Evolutionary conservation across 345 rosid genomes (phyloP).

Genomic region (Bretschneidera sinensis): DNA sequence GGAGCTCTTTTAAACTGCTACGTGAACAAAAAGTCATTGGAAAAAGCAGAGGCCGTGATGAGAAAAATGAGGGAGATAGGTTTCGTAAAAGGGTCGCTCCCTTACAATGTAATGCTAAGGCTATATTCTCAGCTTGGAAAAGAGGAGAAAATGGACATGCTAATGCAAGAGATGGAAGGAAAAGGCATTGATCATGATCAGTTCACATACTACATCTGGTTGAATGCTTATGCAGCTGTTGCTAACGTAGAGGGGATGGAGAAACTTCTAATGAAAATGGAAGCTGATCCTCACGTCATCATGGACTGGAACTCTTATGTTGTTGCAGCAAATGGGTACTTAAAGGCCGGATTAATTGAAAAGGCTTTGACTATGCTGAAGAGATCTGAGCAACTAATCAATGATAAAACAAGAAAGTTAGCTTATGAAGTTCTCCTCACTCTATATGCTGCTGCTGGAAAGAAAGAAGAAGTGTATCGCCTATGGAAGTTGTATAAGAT

Average conservation of each 20-base stretch:
- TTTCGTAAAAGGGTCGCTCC: conserved; percentile 19
- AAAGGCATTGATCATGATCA: conserved; percentile 28
- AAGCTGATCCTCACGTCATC: conserved; percentile 27
- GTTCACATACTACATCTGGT: conserved; percentile 35
- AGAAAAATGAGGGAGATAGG: conserved; percentile 33
- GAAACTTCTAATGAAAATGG: conserved; percentile 41
- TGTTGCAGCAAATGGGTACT: conserved; percentile 39
- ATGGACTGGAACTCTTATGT: conserved; percentile 47
- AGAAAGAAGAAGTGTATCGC: conserved; percentile 44
- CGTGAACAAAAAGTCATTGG: conserved; percentile 27
- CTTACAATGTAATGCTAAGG: conserved; percentile 53
- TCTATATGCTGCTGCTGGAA: conserved; percentile 38
- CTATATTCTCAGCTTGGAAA: conserved; percentile 38
- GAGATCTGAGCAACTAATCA: conserved; percentile 35
- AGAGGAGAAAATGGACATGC: conserved; percentile 32
- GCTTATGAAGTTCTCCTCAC: conserved; percentile 45
- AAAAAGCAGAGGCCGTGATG: conserved; percentile 42
- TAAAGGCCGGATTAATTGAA: conserved; percentile 42
- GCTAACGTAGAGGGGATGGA: conserved; percentile 50
- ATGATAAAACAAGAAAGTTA: conserved; percentile 9
- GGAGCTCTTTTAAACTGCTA: conserved; percentile 54
- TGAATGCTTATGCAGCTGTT: conserved; percentile 46
- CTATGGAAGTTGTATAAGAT: conserved; percentile 50
- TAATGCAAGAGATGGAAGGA: conserved; percentile 55
- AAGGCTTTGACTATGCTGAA: conserved; percentile 40